phyloP scores from a whole-genome alignment of 768 basidiomycete genomes.

The Tremella fuciformis region DNA sequence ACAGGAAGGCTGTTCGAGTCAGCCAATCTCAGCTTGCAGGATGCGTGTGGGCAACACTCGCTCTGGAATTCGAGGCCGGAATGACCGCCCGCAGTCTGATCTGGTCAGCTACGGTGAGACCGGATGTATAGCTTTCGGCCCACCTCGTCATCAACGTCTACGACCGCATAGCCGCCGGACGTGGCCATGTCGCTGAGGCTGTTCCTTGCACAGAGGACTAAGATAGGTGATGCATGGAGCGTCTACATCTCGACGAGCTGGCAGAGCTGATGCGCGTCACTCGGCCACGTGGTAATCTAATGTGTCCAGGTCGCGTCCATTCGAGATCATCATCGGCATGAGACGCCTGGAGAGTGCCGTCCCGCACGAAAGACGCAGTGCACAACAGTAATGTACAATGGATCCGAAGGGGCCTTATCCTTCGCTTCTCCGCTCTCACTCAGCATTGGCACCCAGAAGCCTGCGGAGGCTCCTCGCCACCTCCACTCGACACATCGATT shows the following conservation, averaged over 20 bases:
- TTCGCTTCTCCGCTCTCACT: not conserved
- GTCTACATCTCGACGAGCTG: too few species aligned
- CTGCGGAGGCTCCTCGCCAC: constrained; percentile 69
- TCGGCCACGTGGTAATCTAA: too few species aligned
- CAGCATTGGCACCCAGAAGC: constrained; percentile 67
- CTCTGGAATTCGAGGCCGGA: constrained; percentile 48
- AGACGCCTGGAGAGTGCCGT: too few species aligned
- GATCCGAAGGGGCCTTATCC: too few species aligned
- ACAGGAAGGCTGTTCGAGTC: constrained; percentile 23
- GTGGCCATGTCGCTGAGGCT: constrained; percentile 22
- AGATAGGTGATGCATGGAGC: too few species aligned
- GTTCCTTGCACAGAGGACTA: not conserved
- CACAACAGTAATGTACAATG: too few species aligned
- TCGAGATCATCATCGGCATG: too few species aligned
- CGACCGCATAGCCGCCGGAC: constrained; percentile 46
- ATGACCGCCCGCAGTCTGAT: not conserved
- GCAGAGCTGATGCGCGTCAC: too few species aligned
- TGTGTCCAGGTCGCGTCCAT: too few species aligned
- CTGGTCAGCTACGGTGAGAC: not conserved
- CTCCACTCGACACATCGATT: constrained; percentile 82
- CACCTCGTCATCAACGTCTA: constrained; percentile 51
- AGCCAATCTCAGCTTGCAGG: constrained; percentile 4
- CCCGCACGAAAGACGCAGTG: too few species aligned
- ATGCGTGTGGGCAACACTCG: constrained; percentile 17
- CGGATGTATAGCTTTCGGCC: constrained; percentile 6